phyloP scores from a whole-genome alignment of 352 stramenopile genomes.

The Globisporangium paroecandrum region DNA sequence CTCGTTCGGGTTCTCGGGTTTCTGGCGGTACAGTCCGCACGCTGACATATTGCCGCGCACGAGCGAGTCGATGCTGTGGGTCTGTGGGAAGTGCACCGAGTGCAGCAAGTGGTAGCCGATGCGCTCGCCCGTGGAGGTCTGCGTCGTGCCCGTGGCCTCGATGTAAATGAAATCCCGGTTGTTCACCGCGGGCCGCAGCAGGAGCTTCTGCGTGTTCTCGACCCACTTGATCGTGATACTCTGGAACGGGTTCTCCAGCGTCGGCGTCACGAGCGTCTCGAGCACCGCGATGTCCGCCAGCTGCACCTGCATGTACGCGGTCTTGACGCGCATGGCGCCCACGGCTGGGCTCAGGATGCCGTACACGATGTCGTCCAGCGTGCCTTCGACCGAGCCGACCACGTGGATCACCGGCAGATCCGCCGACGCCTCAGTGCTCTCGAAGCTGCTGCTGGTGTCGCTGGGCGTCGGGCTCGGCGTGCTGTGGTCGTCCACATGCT shows the following conservation, averaged over 20 bases:
- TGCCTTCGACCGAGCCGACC: conserved; percentile 30
- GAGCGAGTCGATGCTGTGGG: conserved; percentile 1
- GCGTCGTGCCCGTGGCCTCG: conserved; percentile 26
- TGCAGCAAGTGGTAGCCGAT: conserved; percentile 37
- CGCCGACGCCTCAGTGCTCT: background rate
- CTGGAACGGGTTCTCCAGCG: conserved; percentile 25
- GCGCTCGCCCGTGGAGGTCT: conserved; percentile 22
- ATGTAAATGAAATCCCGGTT: conserved; percentile 33
- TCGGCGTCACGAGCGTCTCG: conserved; percentile 27
- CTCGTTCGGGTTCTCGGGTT: conserved; percentile 19
- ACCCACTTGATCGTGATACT: conserved; percentile 37
- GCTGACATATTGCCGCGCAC: conserved; percentile 39
- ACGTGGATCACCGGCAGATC: conserved; percentile 30
- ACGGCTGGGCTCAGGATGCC: conserved; percentile 28
- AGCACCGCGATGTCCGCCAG: conserved; percentile 42
- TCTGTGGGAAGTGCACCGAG: conserved; percentile 27
- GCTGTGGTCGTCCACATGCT: background rate
- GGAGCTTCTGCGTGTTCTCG: conserved; percentile 25
- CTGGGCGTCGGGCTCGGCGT: background rate
- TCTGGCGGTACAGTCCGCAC: conserved; percentile 40
- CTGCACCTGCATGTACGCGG: conserved; percentile 35
- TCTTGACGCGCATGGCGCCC: conserved; percentile 35
- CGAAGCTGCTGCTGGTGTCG: conserved; percentile 3
- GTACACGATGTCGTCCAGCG: conserved; percentile 40
- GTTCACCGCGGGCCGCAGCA: conserved; percentile 26